These are phyloP conservation scores for Phytophthora crassamura DNA, from an alignment of 352 stramenopile genomes.

Conservation along the genomic window DNA sequence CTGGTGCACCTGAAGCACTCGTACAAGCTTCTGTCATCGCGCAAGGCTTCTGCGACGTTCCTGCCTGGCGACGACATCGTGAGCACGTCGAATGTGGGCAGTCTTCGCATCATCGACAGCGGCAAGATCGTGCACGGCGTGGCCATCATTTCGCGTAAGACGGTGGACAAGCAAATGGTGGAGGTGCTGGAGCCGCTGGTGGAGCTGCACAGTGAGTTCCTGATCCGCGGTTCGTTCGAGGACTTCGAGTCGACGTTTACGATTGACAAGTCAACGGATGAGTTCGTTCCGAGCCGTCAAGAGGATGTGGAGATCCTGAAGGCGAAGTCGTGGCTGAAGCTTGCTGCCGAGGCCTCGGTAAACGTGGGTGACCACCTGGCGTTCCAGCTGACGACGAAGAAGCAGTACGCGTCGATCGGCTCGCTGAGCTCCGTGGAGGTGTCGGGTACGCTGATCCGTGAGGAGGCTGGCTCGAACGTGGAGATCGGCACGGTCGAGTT, in stretches of 20 bases:
- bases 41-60: slow-evolving; percentile 51
- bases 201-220: slow-evolving; percentile 83
- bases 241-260: slow-evolving; percentile 84
- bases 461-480: slow-evolving; percentile 44
- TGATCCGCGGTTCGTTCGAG: slow-evolving; percentile 81
- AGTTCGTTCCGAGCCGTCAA: slow-evolving; percentile 44
- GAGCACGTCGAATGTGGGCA: slow-evolving; percentile 76
- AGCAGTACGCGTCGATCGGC: slow-evolving; percentile 55
- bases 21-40: slow-evolving; percentile 72
- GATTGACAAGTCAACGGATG: slow-evolving; percentile 48
- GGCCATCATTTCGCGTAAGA: slow-evolving; percentile 70
- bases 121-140: slow-evolving; percentile 84
- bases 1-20: slow-evolving; percentile 88
- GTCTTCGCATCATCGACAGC: slow-evolving; percentile 77
- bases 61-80: slow-evolving; percentile 71
- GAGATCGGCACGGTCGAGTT: slow-evolving; percentile 43
- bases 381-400: slow-evolving; percentile 63
- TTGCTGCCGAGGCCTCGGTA: slow-evolving; percentile 33
- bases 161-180: slow-evolving; percentile 53
- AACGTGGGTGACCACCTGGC: slow-evolving; percentile 53
- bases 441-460: slow-evolving; percentile 50
- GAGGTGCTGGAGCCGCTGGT: slow-evolving; percentile 72
- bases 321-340: slow-evolving; percentile 70
- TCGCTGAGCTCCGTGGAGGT: slow-evolving; percentile 58
- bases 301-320: slow-evolving; percentile 67